Base-by-base conservation (phyloP, 2,329 filamentous ascomycete genomes). In the Tolypocladium ovalisporum region DNA sequence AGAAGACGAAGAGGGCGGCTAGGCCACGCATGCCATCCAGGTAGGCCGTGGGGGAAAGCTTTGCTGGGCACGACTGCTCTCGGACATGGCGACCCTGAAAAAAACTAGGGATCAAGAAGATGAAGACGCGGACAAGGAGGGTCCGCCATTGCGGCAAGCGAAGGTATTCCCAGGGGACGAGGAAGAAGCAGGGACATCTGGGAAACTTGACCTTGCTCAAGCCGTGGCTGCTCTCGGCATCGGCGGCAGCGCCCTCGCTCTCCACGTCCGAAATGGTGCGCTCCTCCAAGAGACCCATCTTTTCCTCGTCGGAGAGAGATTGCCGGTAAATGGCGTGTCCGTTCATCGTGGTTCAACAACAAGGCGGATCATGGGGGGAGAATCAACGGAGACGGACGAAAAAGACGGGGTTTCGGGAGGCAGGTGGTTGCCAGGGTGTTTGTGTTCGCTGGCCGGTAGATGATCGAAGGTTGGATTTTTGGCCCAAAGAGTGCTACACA, bases 11-110 rank as follows among this genome's bases (percentile, higher is more conserved):
- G 36, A 83, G 72, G 6, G 80, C 79, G 42, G 80, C 80, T 15
- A 83, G 66, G 17, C 80, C 80, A 60, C 80, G 76, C 73, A 83
- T 78, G 59, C 80, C 80, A 62, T 83, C 81, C 52, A 83, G 78
- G 62, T 83, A 82, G 9, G 80, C 75, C 10, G 80, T 83, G 19
- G 80, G 79, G 39, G 73, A 67, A n/a, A 78, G 68, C 53, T 73
- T 74, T 29, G 73, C 67, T 5, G 71, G 66, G n/a, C 71, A 71
- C 54, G 70, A 70, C 54, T 73, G 69, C 56, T 77, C 73, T 42
- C 74, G 68, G 37, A 70, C 70, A 58, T 75, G 66, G 34, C 73
- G 72, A 53, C 73, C 71, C 54, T 79, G 77, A 52, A 81, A 62
- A 62, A 81, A 81, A 66, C 75, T 79, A n/a, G 79, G 79, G n/a